A percentile compares a stretch with the other conserved stretches of the same genome.
Conservation (phyloP, 2,329 filamentous ascomycete species). For the Chaetomiaceae sp. region DNA sequence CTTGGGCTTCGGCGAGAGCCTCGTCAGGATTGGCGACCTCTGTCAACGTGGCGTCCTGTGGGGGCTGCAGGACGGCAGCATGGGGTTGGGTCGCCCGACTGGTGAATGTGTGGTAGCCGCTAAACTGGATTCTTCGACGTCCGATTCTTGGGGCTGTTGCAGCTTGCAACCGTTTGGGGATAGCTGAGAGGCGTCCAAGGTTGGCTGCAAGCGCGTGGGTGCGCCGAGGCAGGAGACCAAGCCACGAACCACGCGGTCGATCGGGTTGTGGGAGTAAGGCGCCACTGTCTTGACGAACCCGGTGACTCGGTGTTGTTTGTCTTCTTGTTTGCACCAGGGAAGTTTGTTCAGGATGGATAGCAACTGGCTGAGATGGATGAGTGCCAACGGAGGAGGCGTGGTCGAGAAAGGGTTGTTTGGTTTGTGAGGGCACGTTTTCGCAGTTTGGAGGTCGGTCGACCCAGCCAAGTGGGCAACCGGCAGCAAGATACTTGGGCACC, state of each 20-base stretch:
- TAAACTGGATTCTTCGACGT: not conserved
- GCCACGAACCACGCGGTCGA: too few species aligned
- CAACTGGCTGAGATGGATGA: too few species aligned
- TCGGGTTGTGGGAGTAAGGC: too few species aligned
- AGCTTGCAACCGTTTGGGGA: constrained; percentile 1
- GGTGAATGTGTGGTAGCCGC: constrained; percentile 10
- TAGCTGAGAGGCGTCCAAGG: too few species aligned
- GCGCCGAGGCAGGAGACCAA: too few species aligned
- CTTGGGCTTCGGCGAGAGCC: not conserved
- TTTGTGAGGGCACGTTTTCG: too few species aligned
- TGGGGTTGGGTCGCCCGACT: not conserved
- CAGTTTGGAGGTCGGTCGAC: not conserved
- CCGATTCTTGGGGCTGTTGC: constrained; percentile 9
- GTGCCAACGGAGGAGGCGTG: not conserved
- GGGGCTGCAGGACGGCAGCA: not conserved
- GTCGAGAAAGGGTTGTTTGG: not conserved
- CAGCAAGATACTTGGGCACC: too few species aligned
- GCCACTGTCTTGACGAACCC: too few species aligned
- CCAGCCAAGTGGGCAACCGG: not conserved
- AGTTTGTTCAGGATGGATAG: too few species aligned
- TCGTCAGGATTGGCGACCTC: constrained; percentile 9
- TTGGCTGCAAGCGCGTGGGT: too few species aligned
- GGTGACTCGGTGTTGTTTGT: too few species aligned
- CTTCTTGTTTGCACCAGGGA: too few species aligned
- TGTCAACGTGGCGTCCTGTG: constrained; percentile 19